phyloP scores from a whole-genome alignment of 2,329 filamentous ascomycete genomes.

The Elsinoe necatrix region DNA sequence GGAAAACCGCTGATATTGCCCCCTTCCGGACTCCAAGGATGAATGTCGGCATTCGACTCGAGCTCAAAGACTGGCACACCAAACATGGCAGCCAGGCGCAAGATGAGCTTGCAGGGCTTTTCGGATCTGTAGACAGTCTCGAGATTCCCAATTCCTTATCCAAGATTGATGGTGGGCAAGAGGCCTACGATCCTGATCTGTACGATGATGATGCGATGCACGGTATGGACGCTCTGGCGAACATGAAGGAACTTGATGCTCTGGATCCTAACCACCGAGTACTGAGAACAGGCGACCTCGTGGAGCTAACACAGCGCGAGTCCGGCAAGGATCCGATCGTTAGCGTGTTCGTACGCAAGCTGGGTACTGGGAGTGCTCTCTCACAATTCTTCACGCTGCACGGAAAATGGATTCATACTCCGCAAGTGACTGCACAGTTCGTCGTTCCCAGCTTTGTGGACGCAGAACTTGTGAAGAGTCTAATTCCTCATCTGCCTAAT shows the following conservation, averaged over 20 bases:
- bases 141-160: slow-evolving; percentile 1
- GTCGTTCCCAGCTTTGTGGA: slow-evolving; percentile 43
- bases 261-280: slow-evolving; percentile 30
- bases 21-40: background rate
- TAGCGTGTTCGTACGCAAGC: slow-evolving; percentile 41
- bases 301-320: slow-evolving; percentile 34
- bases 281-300: slow-evolving; percentile 41
- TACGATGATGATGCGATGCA: slow-evolving; percentile 8
- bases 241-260: slow-evolving; percentile 26
- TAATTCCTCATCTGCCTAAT: slow-evolving; percentile 45
- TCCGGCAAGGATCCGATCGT: slow-evolving; percentile 32
- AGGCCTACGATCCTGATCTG: slow-evolving; percentile 1
- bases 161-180: background rate
- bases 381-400: slow-evolving; percentile 44
- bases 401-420: slow-evolving; percentile 40
- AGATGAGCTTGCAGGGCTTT: background rate
- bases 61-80: slow-evolving; percentile 10
- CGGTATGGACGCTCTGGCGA: slow-evolving; percentile 18
- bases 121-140: background rate
- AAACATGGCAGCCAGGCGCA: slow-evolving; percentile 1
- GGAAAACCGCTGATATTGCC: background rate
- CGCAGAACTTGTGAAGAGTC: slow-evolving; percentile 36
- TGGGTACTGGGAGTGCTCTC: slow-evolving; percentile 25
- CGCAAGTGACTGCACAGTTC: slow-evolving; percentile 37
- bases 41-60: background rate